Conservation (phyloP, 2,329 filamentous ascomycete species). For the Aspergillus pseudoviridinutans region DNA sequence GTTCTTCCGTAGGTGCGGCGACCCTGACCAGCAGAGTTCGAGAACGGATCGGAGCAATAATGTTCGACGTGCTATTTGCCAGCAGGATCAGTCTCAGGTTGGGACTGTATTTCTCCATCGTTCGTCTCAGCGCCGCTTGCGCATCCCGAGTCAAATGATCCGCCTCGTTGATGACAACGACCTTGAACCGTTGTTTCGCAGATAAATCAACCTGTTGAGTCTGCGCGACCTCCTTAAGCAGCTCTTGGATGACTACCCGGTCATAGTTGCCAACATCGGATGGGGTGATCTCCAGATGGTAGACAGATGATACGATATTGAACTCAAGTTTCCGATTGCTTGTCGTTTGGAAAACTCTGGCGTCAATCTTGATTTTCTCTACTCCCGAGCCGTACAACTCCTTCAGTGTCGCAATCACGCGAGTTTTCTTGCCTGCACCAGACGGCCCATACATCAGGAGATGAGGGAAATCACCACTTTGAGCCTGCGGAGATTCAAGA, state of each 20-base stretch:
- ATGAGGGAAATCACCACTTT: conserved; percentile 96
- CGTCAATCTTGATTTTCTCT: conserved; percentile 99
- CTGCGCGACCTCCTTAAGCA: conserved; percentile 96
- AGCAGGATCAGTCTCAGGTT: conserved; percentile 88
- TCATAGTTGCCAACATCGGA: conserved; percentile 97
- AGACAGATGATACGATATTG: conserved; percentile 95
- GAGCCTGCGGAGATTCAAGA: conserved; percentile 58
- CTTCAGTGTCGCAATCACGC: conserved; percentile 90
- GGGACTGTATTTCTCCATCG: conserved; percentile 99
- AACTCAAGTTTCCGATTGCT: conserved; percentile 98
- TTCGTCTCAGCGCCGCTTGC: conserved; percentile 87
- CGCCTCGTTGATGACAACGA: conserved; percentile 98
- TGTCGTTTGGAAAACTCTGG: conserved; percentile 90
- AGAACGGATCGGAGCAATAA: conserved; percentile 96
- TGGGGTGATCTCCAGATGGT: conserved; percentile 97
- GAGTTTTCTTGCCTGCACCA: conserved; percentile 95
- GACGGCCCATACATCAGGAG: conserved; percentile 95
- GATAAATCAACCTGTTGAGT: conserved; percentile 96
- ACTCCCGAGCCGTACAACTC: conserved; percentile 93
- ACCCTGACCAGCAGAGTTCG: conserved; percentile 89
- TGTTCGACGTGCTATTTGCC: conserved; percentile 95
- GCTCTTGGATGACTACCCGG: conserved; percentile 88
- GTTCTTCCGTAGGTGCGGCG: conserved; percentile 76
- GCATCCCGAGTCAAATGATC: conserved; percentile 92
- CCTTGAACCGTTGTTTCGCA: conserved; percentile 92